These are phyloP conservation scores for Glutinoglossum americanum DNA, from an alignment of 495 filamentous ascomycete species.

Conservation along the genomic window DNA sequence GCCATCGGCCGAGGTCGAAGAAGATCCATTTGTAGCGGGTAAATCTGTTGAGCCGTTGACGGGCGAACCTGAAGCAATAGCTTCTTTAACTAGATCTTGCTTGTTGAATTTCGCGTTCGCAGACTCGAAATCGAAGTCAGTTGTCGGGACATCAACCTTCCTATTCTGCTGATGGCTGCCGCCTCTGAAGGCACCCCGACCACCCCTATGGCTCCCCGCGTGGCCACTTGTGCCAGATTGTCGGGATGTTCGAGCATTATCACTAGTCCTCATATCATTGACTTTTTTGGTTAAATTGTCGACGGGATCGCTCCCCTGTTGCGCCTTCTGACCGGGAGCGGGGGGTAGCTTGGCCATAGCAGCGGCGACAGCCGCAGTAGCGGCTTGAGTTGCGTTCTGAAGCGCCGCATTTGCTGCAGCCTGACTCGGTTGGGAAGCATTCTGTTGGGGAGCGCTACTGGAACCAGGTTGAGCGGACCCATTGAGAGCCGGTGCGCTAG, in stretches of 20 bases:
- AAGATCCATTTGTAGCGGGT: conserved; percentile 11
- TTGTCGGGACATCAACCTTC: conserved; percentile 69
- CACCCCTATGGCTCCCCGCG: conserved; percentile 9
- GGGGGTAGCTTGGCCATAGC: conserved; percentile 68
- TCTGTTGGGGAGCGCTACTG: neutral
- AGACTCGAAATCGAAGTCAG: conserved; percentile 82
- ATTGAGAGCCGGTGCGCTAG: neutral
- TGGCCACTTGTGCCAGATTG: conserved; percentile 14
- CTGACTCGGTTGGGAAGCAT: neutral
- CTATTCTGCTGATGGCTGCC: conserved; percentile 23
- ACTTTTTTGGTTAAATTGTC: conserved; percentile 71
- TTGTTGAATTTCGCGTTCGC: conserved; percentile 98
- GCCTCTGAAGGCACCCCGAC: conserved; percentile 1
- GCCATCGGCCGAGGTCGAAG: conserved; percentile 7
- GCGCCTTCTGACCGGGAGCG: conserved; percentile 25
- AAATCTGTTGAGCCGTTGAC: conserved; percentile 21
- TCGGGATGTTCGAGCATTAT: conserved; percentile 14
- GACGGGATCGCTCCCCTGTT: conserved; percentile 27
- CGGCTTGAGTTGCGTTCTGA: conserved; percentile 60
- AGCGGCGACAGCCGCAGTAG: conserved; percentile 66
- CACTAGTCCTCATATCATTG: conserved; percentile 62
- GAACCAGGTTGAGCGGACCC: neutral
- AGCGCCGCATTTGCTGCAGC: conserved; percentile 16
- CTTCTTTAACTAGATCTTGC: conserved; percentile 80
- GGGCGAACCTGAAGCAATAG: conserved; percentile 55